Base-by-base conservation (phyloP, 2,329 filamentous ascomycete genomes). In the Fusarium anthophilum region DNA sequence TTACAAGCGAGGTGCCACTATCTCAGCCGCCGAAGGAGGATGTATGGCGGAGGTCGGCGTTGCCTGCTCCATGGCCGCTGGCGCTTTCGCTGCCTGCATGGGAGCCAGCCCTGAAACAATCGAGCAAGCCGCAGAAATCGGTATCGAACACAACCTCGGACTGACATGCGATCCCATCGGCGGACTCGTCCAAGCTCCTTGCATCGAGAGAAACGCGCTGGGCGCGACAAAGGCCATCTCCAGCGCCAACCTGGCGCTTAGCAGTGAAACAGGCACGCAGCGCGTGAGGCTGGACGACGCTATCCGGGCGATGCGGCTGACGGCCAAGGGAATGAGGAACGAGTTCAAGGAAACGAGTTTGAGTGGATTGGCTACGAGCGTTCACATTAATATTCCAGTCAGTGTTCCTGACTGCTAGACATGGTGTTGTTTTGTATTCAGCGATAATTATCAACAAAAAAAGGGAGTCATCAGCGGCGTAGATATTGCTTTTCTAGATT, bases 31-130 rank as follows among this genome's bases (percentile, higher is more conserved):
- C 5, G 86, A 87, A 70, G 86, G 86, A 44, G 86, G 86, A 0
- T 87, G 86, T 78, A 87, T 87, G 86, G 86, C 86, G n/a, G 86
- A 87, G 71, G 86, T 87, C 2, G 86, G 86, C 32, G 86, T 87
- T 2, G 86, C 86, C 6, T 87, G 86, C 71, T 86, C 84, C 30
- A 87, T 87, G 86, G 86, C 86, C 0, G 86, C 86, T 0, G 86
- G 84, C 2, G 86, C 85, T 0, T 87, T 87, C 59, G 85, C 86
- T 0, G 86, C 86, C 1, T 87, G 85, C 70, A 87, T 87, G 85
- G 86, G 86, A 26, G 86, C 85, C n/a, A 82, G 81, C 24, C 85
- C 85, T 0, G 85, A 87, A 78, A 85, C 83, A 4, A 85, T 87
- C 48, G 85, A 87, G 75, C 86, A 87, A 76, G 86, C 86, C 0